Evolutionary conservation across 2,329 filamentous ascomycete species (phyloP).

Genomic region (Thermothelomyces thermophilus): DNA sequence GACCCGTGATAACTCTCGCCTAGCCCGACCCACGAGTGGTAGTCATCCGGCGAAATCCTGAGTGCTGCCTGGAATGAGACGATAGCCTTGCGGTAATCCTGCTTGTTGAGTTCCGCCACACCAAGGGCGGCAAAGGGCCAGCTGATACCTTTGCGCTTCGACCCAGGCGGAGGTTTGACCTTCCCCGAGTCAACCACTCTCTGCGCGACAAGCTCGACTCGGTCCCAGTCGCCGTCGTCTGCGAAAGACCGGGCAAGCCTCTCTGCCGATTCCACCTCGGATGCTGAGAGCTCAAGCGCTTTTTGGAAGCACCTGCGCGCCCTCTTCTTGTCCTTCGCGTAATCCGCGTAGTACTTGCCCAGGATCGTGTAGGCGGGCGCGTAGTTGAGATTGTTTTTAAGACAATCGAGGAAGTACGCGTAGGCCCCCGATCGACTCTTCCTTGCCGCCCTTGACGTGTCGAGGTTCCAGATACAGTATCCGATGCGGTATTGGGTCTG

Average conservation of each 20-base stretch:
- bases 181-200: constrained; percentile 93
- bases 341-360: constrained; percentile 86
- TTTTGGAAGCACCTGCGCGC: constrained; percentile 94
- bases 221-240: constrained; percentile 88
- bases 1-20: constrained; percentile 98
- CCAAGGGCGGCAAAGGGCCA: constrained; percentile 95
- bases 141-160: constrained; percentile 85
- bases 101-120: constrained; percentile 89
- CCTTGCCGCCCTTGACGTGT: constrained; percentile 65
- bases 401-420: constrained; percentile 69
- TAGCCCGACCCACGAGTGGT: constrained; percentile 91
- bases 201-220: constrained; percentile 86
- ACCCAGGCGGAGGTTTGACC: constrained; percentile 82
- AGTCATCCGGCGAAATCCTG: constrained; percentile 75
- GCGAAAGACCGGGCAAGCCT: constrained; percentile 81
- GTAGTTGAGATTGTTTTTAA: constrained; percentile 81
- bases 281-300: constrained; percentile 83
- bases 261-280: constrained; percentile 82
- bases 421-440: constrained; percentile 81
- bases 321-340: constrained; percentile 77
- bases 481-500: constrained; percentile 84
- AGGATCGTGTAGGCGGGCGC: constrained; percentile 88
- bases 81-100: constrained; percentile 82
- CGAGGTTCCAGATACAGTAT: constrained; percentile 77
- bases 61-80: constrained; percentile 88